Evolutionary conservation across 441 rosid species (phyloP).

Genomic region (Gossypium gossypioides): DNA sequence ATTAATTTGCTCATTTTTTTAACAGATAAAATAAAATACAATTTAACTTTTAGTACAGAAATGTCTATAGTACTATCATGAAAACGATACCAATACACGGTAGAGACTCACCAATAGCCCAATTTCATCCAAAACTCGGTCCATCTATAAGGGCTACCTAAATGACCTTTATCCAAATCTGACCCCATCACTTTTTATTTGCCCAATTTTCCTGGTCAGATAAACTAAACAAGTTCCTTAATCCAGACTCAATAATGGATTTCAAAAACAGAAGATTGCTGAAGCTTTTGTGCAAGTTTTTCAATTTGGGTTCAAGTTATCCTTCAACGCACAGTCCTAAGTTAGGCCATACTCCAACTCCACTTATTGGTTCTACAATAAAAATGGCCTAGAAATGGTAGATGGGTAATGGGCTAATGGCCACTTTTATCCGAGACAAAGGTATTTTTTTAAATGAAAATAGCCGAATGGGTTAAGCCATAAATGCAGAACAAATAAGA

Average conservation of each 20-base stretch:
- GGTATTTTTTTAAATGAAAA: background rate
- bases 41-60: too few species aligned
- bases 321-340: background rate
- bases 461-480: background rate
- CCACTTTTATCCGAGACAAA: background rate
- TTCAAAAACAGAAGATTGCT: background rate
- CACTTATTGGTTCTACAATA: too few species aligned
- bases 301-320: background rate
- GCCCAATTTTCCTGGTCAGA: too few species aligned
- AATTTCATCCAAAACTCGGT: too few species aligned
- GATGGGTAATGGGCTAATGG: background rate
- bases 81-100: too few species aligned
- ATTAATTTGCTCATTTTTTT: too few species aligned
- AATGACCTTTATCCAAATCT: background rate
- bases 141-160: too few species aligned
- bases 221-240: background rate
- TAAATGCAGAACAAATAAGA: background rate
- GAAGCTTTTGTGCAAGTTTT: background rate
- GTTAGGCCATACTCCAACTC: too few species aligned
- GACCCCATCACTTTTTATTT: too few species aligned
- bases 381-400: background rate
- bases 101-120: too few species aligned
- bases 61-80: too few species aligned
- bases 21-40: too few species aligned
- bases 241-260: background rate